Base-by-base conservation (phyloP, 306 rosid genomes). In the Corylus avellana region DNA sequence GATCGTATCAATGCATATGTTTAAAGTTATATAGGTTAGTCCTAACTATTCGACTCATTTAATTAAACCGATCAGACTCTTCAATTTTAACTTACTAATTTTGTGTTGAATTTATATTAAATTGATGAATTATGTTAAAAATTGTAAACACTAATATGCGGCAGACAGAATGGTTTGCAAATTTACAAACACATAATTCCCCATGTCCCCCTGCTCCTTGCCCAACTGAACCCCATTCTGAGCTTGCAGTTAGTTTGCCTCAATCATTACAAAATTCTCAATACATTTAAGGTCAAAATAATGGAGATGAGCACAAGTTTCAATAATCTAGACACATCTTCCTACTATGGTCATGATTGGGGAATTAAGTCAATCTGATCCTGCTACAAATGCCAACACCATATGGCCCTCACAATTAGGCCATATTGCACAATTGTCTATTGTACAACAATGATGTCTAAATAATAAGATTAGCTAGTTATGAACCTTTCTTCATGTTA, bases 381-480 rank as follows among this genome's bases (percentile, higher is more conserved):
- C 32, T 10, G 66, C 37, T 25, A 22, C 4, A 58, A 58, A n/a
- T n/a, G 11, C 20, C 70, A 37, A 17, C n/a, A 39, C 50, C 14
- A 10, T 11, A 67, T 18, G 72, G 8, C 72, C 72, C 53, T 16
- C 29, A 9, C 42, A 67, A 55, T 17, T 44, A 7, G 37, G 70
- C 61, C 27, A 29, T 42, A 16, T 27, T 29, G 58, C 68, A 25
- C 25, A 22, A 22, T 11, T 1, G 49, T 63, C 66, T 49, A 81
- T 27, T 35, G 49, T 35, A 9, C 49, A 72, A 44, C 63, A 90
- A 88, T 86, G 87, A 91, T 86, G 80, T 76, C 27, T 71, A 87
- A 91, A 88, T 91, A 84, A 88, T 85, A 35, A 77, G 73, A 82
- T 25, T 35, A 64, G 62, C 55, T 62, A 54, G 37, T 83, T 27